Conservation (phyloP, 257 asterid genomes). For the Henckelia pumila region DNA sequence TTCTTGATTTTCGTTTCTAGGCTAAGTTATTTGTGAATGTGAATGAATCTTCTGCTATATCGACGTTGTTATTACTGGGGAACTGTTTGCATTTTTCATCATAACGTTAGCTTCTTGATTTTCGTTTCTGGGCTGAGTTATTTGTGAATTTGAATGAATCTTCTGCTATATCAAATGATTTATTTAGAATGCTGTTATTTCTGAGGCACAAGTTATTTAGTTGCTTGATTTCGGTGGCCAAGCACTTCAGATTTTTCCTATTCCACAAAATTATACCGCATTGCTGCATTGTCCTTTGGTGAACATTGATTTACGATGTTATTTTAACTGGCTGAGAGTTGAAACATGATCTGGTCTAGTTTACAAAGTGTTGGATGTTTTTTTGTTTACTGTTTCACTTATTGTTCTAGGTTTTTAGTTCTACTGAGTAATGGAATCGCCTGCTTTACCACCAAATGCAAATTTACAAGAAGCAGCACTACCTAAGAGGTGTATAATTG, state of each 20-base stretch:
- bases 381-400: slow-evolving; percentile 19
- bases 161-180: neutral
- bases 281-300: neutral
- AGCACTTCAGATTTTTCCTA: neutral
- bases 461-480: too few relatives aligned
- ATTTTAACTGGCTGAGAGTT: neutral
- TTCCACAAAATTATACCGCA: too few relatives aligned
- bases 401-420: too few relatives aligned
- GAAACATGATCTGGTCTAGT: slow-evolving; percentile 5
- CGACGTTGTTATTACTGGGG: neutral
- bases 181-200: slow-evolving; percentile 15
- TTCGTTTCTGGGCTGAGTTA: slow-evolving; percentile 9
- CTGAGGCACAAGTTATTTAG: neutral
- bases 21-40: too few relatives aligned
- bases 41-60: too few relatives aligned
- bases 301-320: neutral
- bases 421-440: too few relatives aligned
- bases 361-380: slow-evolving; percentile 15
- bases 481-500: too few relatives aligned
- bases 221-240: slow-evolving; percentile 12
- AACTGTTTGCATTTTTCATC: slow-evolving; percentile 1
- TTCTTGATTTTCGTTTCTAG: too few relatives aligned
- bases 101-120: neutral
- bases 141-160: slow-evolving; percentile 11
- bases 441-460: too few relatives aligned